Conservation (phyloP, 2,329 filamentous ascomycete genomes). For the Clarireedia paspali region DNA sequence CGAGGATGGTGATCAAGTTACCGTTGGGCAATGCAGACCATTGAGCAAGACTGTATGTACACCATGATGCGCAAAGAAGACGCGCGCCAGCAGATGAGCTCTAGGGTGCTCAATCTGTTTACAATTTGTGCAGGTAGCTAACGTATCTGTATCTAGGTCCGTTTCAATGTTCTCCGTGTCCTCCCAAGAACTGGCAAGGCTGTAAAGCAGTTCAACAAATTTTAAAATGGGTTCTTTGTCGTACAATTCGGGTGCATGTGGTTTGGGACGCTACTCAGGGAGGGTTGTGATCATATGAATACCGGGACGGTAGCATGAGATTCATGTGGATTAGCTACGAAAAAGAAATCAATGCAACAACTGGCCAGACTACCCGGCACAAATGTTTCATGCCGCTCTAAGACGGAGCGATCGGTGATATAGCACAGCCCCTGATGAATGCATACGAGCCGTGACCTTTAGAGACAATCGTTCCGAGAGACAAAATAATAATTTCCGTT, state of each 20-base stretch:
- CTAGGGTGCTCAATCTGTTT: background rate
- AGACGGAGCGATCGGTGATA: background rate
- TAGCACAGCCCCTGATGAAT: background rate
- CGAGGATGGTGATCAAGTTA: conserved; percentile 98
- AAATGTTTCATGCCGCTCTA: background rate
- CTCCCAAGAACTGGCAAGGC: conserved; percentile 94
- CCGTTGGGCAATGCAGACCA: conserved; percentile 98
- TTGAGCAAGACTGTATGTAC: conserved; percentile 96
- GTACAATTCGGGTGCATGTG: conserved; percentile 25
- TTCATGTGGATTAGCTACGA: conserved; percentile 27
- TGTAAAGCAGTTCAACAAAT: conserved; percentile 98
- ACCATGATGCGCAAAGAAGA: conserved; percentile 1
- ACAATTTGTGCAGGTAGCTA: background rate
- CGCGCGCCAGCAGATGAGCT: background rate
- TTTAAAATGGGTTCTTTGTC: conserved; percentile 52
- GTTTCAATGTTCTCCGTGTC: conserved; percentile 99
- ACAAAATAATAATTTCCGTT: too few species aligned
- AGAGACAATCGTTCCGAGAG: too few species aligned
- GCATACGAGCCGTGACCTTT: too few species aligned
- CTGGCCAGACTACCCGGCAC: conserved; percentile 13
- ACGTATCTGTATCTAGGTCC: conserved; percentile 55
- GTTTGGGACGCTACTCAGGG: conserved; percentile 28
- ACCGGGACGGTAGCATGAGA: conserved; percentile 22
- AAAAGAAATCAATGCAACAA: conserved; percentile 25
- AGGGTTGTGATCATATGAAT: conserved; percentile 26